Conservation (phyloP, 2,329 filamentous ascomycete genomes). For the Cadophora gregata region DNA sequence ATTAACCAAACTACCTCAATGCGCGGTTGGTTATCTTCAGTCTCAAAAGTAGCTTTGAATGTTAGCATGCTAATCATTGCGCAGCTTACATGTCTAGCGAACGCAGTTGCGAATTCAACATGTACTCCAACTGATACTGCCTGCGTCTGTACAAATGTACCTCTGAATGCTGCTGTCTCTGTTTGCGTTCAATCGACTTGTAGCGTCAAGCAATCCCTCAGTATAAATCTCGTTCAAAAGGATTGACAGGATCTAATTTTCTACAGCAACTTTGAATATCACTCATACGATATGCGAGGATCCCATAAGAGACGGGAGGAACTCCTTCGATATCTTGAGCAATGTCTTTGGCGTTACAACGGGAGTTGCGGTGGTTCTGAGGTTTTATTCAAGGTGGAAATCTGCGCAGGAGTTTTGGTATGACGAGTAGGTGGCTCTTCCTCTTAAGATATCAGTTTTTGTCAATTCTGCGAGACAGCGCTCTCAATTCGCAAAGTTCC, state of each 20-base stretch:
- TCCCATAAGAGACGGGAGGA: neutral
- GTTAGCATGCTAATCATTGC: neutral
- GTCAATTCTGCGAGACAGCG: neutral
- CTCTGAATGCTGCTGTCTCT: neutral
- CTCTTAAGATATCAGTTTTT: neutral
- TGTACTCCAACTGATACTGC: slow-evolving; percentile 14
- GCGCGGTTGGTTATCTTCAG: neutral
- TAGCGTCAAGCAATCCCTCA: slow-evolving; percentile 6
- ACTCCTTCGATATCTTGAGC: neutral
- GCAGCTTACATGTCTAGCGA: slow-evolving; percentile 5
- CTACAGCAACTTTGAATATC: neutral
- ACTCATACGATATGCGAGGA: slow-evolving; percentile 2
- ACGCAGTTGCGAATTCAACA: slow-evolving; percentile 13
- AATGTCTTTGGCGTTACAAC: neutral
- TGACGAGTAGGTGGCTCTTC: slow-evolving; percentile 3
- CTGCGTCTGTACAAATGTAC: slow-evolving; percentile 6
- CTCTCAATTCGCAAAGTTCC: too few species aligned
- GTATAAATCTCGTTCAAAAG: neutral
- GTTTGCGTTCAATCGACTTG: neutral
- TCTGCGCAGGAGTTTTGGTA: slow-evolving; percentile 13
- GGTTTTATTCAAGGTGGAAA: slow-evolving; percentile 1
- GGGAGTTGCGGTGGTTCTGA: neutral
- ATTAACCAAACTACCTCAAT: slow-evolving; percentile 6
- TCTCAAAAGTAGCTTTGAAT: neutral
- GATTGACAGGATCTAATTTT: neutral